These are phyloP conservation scores for Clarkia xantiana DNA, from an alignment of 345 rosid genomes.

Conservation along the genomic window DNA sequence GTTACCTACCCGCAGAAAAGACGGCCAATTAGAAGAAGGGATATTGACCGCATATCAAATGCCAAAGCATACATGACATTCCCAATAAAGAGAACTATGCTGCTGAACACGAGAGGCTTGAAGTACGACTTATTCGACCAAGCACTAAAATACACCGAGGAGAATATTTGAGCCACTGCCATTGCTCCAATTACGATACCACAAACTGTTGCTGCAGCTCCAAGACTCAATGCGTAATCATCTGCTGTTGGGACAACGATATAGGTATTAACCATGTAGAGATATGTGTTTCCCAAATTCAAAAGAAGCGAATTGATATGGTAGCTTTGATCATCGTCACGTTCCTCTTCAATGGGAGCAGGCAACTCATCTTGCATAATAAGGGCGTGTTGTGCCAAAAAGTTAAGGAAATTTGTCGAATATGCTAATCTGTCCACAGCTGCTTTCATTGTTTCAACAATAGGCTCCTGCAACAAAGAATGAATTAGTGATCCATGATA, in stretches of 20 bases:
- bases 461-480: constrained; percentile 51
- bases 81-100: constrained; percentile 68
- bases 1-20: constrained; percentile 83
- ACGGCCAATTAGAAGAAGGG: constrained; percentile 76
- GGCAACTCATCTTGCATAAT: constrained; percentile 92
- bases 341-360: constrained; percentile 53
- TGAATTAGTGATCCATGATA: too few relatives aligned
- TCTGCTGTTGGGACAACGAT: constrained; percentile 91
- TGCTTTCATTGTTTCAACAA: constrained; percentile 57
- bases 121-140: constrained; percentile 97
- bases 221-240: constrained; percentile 84
- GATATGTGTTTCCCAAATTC: constrained; percentile 77
- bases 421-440: constrained; percentile 79
- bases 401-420: constrained; percentile 78
- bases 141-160: constrained; percentile 93
- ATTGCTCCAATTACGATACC: constrained; percentile 96
- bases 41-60: constrained; percentile 61
- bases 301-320: constrained; percentile 75
- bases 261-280: constrained; percentile 93
- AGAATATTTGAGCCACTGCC: constrained; percentile 96
- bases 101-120: constrained; percentile 92
- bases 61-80: constrained; percentile 85
- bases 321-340: constrained; percentile 50
- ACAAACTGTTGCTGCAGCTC: constrained; percentile 97
- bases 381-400: constrained; percentile 94